Evolutionary conservation across 768 basidiomycete genomes (phyloP), one percentile per base, ranked within the genome.

Genomic region (Macrocybe gigantea): DNA sequence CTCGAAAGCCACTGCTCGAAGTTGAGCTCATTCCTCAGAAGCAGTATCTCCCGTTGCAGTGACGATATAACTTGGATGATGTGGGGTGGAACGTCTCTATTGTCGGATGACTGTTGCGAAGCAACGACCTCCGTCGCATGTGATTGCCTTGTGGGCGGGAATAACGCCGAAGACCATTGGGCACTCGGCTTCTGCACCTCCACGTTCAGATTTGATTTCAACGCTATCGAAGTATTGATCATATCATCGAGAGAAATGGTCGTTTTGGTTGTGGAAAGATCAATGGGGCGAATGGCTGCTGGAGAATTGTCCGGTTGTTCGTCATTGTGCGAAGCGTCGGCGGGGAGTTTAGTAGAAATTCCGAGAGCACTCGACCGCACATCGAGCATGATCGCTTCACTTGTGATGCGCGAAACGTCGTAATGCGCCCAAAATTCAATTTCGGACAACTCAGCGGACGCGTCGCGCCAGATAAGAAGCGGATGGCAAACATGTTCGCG

Each of bases 1-100:
- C 87, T 74, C 49, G 87, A 82, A 37, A 87, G 68, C 87, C 89
- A 93, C 22, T 84, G 70, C 66, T 93, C 87, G 51, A 92, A 89
- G 59, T 90, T 89, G 37, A 93, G 78, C 53, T 93, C 89, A 59
- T 82, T 89, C 42, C 85, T 74, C 30, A 93, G 69, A 30, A 91
- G 63, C 2, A 91, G 63, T 1, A 87, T 73, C 57, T 93, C 88
- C 38, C 85, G 73, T 62, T 93, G 91, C 49, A 93, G 68, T 5
- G 69, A 73, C 10, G 82, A 76, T 31, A 93, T 80, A 7, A 81
- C 82, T 46, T 81, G 76, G n/a, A 71, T 70, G n/a, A 81, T 71
- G 54, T 78, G 77, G 5, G 67, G 53, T 7, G 79, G 72, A 12
- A 77, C 52, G 8, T 52, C 56, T 13, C 54, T 41, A 14, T 38